phyloP scores from a whole-genome alignment of 257 asterid species.

The Lavandula angustifolia region DNA sequence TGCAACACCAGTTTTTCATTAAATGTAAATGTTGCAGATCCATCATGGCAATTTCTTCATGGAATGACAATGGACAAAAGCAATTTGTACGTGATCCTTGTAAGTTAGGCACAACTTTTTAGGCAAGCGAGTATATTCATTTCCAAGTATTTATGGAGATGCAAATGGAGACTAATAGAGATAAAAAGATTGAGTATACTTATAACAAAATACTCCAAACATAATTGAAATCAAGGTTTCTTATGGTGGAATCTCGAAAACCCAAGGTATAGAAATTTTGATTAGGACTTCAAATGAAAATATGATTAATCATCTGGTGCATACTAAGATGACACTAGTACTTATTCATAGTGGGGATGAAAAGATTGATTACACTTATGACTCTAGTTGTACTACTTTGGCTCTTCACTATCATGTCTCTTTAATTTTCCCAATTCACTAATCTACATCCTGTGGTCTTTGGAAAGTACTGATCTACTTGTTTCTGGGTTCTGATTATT shows the following conservation, averaged over 20 bases:
- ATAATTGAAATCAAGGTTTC: not conserved
- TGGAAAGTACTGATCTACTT: not conserved
- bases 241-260: not conserved
- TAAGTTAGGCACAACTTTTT: slow-evolving; percentile 40
- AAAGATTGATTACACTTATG: not conserved
- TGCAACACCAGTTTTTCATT: slow-evolving; percentile 20
- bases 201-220: not conserved
- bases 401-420: not conserved
- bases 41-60: slow-evolving; percentile 93
- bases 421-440: not conserved
- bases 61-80: slow-evolving; percentile 99
- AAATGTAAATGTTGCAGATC: slow-evolving; percentile 50
- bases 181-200: not conserved
- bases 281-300: not conserved
- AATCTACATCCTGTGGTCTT: not conserved
- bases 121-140: slow-evolving; percentile 18
- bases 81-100: slow-evolving; percentile 96
- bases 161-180: not conserved
- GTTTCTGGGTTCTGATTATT: slow-evolving; percentile 23
- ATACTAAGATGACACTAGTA: not conserved
- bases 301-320: not conserved
- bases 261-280: not conserved
- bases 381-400: too few species aligned
- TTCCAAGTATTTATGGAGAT: not conserved
- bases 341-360: not conserved